Percentiles rank a stretch among this genome's conserved stretches.
Conservation (phyloP, 345 rosid genomes). For the Eucalyptus curtisii region DNA sequence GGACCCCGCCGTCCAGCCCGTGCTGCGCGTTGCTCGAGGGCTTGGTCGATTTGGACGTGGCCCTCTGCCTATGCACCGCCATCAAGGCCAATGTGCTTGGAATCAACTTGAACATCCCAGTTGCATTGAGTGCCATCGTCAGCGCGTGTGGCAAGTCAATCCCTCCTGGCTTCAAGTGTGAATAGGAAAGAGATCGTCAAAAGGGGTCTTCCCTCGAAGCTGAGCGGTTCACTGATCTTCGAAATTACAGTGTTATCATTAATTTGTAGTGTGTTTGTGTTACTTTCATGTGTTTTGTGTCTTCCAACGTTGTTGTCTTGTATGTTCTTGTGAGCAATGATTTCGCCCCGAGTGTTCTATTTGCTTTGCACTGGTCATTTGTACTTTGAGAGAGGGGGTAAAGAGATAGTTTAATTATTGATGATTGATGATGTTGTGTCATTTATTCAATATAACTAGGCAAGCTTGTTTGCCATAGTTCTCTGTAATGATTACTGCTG, state of each 20-base stretch:
- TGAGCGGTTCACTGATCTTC: not conserved
- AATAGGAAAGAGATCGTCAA: not conserved
- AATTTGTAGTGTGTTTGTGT: not conserved
- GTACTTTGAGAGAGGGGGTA: not conserved
- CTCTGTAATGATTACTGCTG: not conserved
- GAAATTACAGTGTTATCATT: not conserved
- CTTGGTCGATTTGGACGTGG: slow-evolving; percentile 33
- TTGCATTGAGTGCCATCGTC: slow-evolving; percentile 19
- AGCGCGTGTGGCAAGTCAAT: slow-evolving; percentile 26
- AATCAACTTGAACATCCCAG: slow-evolving; percentile 22
- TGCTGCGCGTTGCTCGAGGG: slow-evolving; percentile 45
- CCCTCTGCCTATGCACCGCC: slow-evolving; percentile 50
- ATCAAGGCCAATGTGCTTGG: slow-evolving; percentile 52
- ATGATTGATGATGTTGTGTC: not conserved
- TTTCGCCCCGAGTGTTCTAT: not conserved
- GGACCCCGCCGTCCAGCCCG: slow-evolving; percentile 19
- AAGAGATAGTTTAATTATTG: not conserved
- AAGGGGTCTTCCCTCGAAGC: not conserved
- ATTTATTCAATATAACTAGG: not conserved
- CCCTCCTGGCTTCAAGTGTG: slow-evolving; percentile 40
- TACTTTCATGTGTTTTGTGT: not conserved
- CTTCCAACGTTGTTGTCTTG: not conserved
- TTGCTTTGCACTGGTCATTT: not conserved
- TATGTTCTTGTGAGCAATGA: not conserved
- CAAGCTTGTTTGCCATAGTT: not conserved